Evolutionary conservation across 208 protist species (phyloP).

Genomic region (Tritrichomonas foetus): DNA sequence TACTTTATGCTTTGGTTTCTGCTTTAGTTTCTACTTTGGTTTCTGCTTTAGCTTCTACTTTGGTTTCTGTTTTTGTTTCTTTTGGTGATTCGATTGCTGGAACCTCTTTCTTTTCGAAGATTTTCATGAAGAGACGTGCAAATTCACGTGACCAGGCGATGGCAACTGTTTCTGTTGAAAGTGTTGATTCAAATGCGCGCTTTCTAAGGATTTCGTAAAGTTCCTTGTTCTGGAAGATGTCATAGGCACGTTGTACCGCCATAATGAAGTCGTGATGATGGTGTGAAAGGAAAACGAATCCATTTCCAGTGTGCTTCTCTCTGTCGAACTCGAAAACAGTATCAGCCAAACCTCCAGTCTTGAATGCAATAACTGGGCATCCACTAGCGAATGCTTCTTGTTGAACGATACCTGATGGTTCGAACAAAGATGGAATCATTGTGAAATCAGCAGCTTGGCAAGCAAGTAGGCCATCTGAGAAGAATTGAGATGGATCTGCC

Average conservation of each 20-base stretch:
- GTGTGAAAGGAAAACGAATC: not conserved
- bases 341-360: conserved; percentile 12
- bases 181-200: not conserved
- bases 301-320: conserved; percentile 29
- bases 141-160: not conserved
- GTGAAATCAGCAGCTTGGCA: conserved; percentile 26
- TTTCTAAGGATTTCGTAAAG: not conserved
- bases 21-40: too few relatives aligned
- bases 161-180: conserved; percentile 13
- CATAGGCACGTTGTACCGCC: not conserved
- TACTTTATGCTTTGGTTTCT: too few relatives aligned
- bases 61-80: too few relatives aligned
- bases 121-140: not conserved
- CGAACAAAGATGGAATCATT: conserved; percentile 26
- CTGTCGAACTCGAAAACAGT: conserved; percentile 41
- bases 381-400: conserved; percentile 22
- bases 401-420: conserved; percentile 31
- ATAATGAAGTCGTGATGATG: conserved; percentile 1
- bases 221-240: not conserved
- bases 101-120: not conserved
- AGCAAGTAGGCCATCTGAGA: not conserved
- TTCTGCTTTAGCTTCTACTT: too few relatives aligned
- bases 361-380: not conserved
- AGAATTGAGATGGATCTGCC: conserved; percentile 35
- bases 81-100: too few relatives aligned